Evolutionary conservation across 2,329 filamentous ascomycete species (phyloP), one percentile per base, ranked within the genome.

Genomic region (Colletotrichum chlorophyti): DNA sequence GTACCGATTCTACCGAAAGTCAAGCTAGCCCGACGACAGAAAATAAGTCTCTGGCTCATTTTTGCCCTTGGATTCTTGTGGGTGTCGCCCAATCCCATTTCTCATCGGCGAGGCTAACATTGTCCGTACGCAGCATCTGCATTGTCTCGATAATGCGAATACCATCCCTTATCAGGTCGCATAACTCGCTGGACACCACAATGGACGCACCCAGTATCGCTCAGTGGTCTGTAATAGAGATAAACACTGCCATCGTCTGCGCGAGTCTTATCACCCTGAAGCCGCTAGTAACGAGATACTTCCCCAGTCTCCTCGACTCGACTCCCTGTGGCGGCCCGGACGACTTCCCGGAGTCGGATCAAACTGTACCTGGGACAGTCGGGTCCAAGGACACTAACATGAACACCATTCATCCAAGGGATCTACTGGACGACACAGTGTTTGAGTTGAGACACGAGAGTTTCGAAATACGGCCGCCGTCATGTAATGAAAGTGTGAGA

Each of bases 231-330:
- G 48, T 57, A 8, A 60, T 67, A 47, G 68, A 70, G 26, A 34
- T 66, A n/a, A 68, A 70, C 52, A 64, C 58, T 4, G 64, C 65
- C 53, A 64, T 70, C 17, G 61, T 69, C 4, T 70, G 68, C 53
- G 65, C 66, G 3, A 69, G 67, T 29, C 40, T 69, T 26, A 66
- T 65, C 54, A 69, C 67, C 2, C 58, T 69, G 31, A 66, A 65
- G 32, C 68, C 66, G 2, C 31, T 69, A 3, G 17, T 64, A 11
- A 49, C 42, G 19, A 63, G 70, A 5, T 65, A 72, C 32, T 66
- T 74, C 61, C 73, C 73, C 12, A 46, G 55, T 5, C 15, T 62
- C 12, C 17, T 58, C 21, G 48, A 35, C 5, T 31, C 24, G 2
- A 34, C 17, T 5, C n/a, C 21, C 6, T 43, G 43, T 6, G 11